Percentiles rank a stretch among this genome's conserved stretches.
Conservation (phyloP, 331 rosid genomes). For the Phaseolus coccineus region DNA sequence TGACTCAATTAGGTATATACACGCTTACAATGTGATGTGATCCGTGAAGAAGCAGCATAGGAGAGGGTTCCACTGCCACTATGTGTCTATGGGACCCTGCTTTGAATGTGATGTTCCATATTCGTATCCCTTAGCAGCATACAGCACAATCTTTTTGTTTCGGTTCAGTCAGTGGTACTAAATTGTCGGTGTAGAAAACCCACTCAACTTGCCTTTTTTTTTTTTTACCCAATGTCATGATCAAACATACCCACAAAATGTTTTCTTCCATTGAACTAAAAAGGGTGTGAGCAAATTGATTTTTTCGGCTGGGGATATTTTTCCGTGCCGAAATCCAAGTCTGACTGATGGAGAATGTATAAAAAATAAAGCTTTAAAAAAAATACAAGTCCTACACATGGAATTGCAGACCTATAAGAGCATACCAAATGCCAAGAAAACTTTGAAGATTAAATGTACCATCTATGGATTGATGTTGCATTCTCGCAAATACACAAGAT, state of each 20-base stretch:
- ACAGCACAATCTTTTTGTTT: background rate
- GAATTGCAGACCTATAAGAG: conserved; percentile 44
- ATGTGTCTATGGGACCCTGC: conserved; percentile 18
- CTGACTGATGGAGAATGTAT: conserved; percentile 38
- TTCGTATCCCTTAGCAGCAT: background rate
- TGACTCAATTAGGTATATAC: too few species aligned
- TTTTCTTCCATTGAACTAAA: background rate
- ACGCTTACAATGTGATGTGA: background rate
- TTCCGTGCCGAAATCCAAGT: conserved; percentile 35
- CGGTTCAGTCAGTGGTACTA: background rate
- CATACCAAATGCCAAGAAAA: conserved; percentile 44
- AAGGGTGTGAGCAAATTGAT: conserved; percentile 19
- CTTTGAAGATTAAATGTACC: conserved; percentile 38
- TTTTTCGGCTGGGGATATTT: conserved; percentile 16
- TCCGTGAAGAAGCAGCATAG: background rate
- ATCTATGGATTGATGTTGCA: conserved; percentile 90
- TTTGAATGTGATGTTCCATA: background rate
- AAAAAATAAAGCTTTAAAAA: conserved; percentile 54
- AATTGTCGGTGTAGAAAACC: conserved; percentile 14
- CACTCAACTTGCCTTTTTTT: too few species aligned
- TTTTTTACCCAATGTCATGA: too few species aligned
- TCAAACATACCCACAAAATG: background rate
- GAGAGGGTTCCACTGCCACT: conserved; percentile 11
- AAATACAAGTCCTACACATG: conserved; percentile 47
- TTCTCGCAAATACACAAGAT: conserved; percentile 74